Conservation (phyloP, 768 basidiomycete species). For the Piloderma croceum region DNA sequence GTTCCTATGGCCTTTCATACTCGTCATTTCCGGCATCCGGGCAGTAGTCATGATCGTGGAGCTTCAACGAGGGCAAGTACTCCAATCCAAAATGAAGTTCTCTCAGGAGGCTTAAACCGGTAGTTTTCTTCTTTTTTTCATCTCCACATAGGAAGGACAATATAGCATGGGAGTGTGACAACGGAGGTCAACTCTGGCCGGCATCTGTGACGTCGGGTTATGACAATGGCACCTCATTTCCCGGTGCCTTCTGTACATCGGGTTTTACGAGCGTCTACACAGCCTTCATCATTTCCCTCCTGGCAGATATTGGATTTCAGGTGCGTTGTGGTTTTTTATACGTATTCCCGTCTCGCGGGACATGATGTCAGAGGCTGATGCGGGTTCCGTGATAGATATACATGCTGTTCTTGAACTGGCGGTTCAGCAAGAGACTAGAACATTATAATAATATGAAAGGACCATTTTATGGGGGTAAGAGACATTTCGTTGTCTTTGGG, state of each 20-base stretch:
- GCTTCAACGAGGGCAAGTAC: constrained; percentile 60
- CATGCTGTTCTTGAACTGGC: constrained; percentile 74
- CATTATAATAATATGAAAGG: constrained; percentile 63
- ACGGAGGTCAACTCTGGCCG: constrained; percentile 62
- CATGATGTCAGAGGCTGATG: neutral
- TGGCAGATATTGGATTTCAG: constrained; percentile 65
- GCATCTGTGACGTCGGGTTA: constrained; percentile 38
- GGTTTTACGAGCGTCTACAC: constrained; percentile 57
- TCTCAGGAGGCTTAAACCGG: neutral
- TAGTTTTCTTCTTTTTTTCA: constrained; percentile 4
- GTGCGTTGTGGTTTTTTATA: constrained; percentile 31
- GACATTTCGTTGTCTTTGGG: too few species aligned
- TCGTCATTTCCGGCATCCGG: constrained; percentile 57
- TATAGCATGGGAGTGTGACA: constrained; percentile 66
- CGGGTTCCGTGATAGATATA: constrained; percentile 45
- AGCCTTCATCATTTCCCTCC: constrained; percentile 58
- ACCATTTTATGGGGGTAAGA: constrained; percentile 56
- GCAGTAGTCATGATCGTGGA: constrained; percentile 71
- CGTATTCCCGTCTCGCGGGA: constrained; percentile 19
- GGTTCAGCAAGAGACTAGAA: constrained; percentile 64
- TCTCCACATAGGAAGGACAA: constrained; percentile 48
- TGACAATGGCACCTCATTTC: constrained; percentile 39
- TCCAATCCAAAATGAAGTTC: neutral
- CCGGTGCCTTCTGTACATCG: constrained; percentile 50
- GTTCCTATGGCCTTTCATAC: constrained; percentile 67